phyloP scores from a whole-genome alignment of 2,329 filamentous ascomycete species.

The Laburnicola sp. region DNA sequence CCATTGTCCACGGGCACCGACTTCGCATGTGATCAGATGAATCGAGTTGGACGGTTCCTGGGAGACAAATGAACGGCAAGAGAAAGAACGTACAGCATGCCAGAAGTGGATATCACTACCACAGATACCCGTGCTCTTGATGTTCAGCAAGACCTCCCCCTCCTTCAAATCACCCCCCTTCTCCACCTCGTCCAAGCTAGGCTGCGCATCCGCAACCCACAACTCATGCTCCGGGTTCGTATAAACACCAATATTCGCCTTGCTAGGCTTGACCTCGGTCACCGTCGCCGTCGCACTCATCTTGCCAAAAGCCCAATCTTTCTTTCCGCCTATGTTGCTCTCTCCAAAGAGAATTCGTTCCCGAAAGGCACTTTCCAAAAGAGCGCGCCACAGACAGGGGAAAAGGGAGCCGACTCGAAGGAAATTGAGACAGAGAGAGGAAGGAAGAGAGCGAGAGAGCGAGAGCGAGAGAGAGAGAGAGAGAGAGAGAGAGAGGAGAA shows the following conservation, averaged over 20 bases:
- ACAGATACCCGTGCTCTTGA: conserved; percentile 96
- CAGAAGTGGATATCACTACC: conserved; percentile 97
- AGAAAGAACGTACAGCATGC: conserved; percentile 64
- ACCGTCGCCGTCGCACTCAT: conserved; percentile 41
- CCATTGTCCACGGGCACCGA: too few species aligned
- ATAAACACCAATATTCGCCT: conserved; percentile 93
- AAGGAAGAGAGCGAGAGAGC: too few species aligned
- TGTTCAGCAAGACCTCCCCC: conserved; percentile 83
- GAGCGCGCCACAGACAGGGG: too few species aligned
- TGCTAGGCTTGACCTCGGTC: conserved; percentile 57
- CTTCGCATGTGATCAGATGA: too few species aligned
- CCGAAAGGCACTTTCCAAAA: too few species aligned
- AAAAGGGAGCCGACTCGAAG: too few species aligned
- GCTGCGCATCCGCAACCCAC: conserved; percentile 80
- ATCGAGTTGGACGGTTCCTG: too few species aligned
- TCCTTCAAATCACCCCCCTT: conserved; percentile 69
- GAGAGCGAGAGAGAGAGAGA: too few species aligned
- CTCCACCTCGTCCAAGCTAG: conserved; percentile 73
- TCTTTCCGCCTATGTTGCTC: background rate
- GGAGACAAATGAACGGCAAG: background rate
- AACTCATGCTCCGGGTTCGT: conserved; percentile 92
- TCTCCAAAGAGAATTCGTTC: too few species aligned
- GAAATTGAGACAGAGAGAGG: too few species aligned
- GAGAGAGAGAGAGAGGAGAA: background rate
- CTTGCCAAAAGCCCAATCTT: background rate